These are phyloP conservation scores for Claviceps sp. DNA, from an alignment of 2,329 filamentous ascomycete species.

Conservation along the genomic window DNA sequence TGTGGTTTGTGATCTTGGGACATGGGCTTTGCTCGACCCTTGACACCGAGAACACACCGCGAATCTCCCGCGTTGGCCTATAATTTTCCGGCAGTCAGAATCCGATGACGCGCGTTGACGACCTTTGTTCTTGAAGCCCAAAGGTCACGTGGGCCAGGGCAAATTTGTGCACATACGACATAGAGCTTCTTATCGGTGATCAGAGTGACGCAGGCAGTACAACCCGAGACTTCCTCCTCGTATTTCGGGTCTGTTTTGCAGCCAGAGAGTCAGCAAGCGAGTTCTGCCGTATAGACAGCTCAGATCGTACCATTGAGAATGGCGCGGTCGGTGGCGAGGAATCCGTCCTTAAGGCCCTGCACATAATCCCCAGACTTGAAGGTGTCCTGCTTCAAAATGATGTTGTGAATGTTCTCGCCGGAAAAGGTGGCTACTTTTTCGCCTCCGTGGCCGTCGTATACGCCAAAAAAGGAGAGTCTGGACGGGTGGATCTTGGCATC, in stretches of 20 bases:
- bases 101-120: background rate
- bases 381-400: conserved; percentile 85
- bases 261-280: conserved; percentile 3
- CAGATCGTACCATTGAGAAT: conserved; percentile 70
- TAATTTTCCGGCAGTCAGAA: conserved; percentile 7
- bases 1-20: conserved; percentile 99
- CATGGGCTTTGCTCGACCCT: conserved; percentile 90
- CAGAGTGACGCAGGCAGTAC: conserved; percentile 84
- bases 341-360: conserved; percentile 93
- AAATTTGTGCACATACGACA: conserved; percentile 52
- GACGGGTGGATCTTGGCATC: conserved; percentile 53
- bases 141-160: background rate
- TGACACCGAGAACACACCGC: conserved; percentile 85
- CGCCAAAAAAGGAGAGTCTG: conserved; percentile 88
- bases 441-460: conserved; percentile 95
- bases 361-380: conserved; percentile 87
- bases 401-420: conserved; percentile 85
- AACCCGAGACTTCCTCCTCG: conserved; percentile 94
- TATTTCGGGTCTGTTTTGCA: conserved; percentile 77
- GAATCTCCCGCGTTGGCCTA: conserved; percentile 97
- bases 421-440: conserved; percentile 92
- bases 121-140: background rate
- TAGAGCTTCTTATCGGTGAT: conserved; percentile 88
- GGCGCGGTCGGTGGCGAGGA: conserved; percentile 87
- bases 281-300: background rate